A percentile compares a stretch with the other conserved stretches of the same genome.
Evolutionary conservation across 805 yeast genomes (phyloP).

Genomic region (Monosporozyma unispora): DNA sequence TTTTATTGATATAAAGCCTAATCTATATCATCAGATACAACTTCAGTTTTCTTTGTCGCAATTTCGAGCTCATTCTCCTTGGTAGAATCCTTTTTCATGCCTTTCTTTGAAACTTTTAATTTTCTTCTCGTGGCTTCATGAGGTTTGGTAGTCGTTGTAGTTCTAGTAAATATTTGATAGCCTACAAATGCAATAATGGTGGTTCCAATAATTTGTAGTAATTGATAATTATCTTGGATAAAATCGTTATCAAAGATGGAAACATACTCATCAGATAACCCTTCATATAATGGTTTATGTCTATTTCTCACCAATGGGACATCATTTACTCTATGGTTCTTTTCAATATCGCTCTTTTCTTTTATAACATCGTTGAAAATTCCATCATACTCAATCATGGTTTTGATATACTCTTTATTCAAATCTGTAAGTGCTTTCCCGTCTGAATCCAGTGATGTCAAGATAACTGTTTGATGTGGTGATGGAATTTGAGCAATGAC

Average conservation of each 20-base stretch:
- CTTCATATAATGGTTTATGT: constrained; percentile 25
- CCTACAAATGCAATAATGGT: constrained; percentile 12
- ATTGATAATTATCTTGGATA: constrained; percentile 13
- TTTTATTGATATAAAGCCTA: too few species aligned
- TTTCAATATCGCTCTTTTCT: constrained; percentile 45
- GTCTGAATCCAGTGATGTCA: constrained; percentile 37
- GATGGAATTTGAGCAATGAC: constrained; percentile 64
- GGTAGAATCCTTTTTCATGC: not conserved
- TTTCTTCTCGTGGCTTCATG: not conserved
- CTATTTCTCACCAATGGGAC: constrained; percentile 26
- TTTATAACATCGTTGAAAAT: constrained; percentile 50
- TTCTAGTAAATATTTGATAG: constrained; percentile 6
- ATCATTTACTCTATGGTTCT: constrained; percentile 35
- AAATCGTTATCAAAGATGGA: constrained; percentile 21
- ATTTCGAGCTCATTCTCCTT: not conserved
- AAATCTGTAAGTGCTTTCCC: not conserved
- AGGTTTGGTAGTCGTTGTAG: not conserved
- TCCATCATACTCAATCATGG: constrained; percentile 8
- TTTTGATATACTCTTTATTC: not conserved
- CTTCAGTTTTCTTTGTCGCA: not conserved
- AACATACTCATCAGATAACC: constrained; percentile 8
- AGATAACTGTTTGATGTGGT: constrained; percentile 55
- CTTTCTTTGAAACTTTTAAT: not conserved
- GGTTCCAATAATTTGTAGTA: constrained; percentile 15
- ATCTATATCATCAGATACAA: too few species aligned